These are phyloP conservation scores for Aspergillus sp. DNA, from an alignment of 2,329 filamentous ascomycete genomes.

Conservation along the genomic window DNA sequence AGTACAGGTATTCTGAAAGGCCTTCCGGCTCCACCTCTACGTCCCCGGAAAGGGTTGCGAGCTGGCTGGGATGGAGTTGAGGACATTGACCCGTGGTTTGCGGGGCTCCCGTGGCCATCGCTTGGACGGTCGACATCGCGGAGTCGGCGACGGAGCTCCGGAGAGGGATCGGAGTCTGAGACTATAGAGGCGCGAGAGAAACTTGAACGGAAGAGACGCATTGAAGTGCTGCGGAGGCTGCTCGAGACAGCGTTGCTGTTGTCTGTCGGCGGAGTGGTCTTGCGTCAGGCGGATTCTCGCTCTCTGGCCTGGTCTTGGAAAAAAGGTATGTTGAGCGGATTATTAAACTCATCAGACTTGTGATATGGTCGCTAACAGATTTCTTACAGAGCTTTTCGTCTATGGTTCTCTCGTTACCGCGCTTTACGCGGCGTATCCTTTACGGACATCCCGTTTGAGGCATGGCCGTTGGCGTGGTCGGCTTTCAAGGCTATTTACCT, in stretches of 20 bases:
- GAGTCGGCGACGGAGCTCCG: slow-evolving; percentile 26
- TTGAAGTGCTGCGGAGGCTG: slow-evolving; percentile 43
- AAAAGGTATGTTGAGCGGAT: slow-evolving; percentile 25
- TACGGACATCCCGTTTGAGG: slow-evolving; percentile 44
- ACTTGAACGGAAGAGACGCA: slow-evolving; percentile 27
- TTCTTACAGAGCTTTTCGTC: slow-evolving; percentile 26
- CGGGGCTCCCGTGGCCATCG: slow-evolving; percentile 26
- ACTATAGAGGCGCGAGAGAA: slow-evolving; percentile 16
- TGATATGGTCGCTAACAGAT: no score
- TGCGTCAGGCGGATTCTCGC: slow-evolving; percentile 27
- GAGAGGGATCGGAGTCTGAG: slow-evolving; percentile 22
- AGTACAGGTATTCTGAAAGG: slow-evolving; percentile 71
- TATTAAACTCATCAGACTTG: no score
- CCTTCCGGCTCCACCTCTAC: slow-evolving; percentile 70
- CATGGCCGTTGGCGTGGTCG: slow-evolving; percentile 21
- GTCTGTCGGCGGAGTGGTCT: slow-evolving; percentile 45
- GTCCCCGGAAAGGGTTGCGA: slow-evolving; percentile 73
- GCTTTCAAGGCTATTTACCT: slow-evolving; percentile 37
- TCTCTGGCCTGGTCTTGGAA: slow-evolving; percentile 30
- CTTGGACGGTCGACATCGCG: slow-evolving; percentile 23
- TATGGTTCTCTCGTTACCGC: slow-evolving; percentile 25
- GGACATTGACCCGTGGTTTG: slow-evolving; percentile 26
- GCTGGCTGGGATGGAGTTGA: slow-evolving; percentile 19
- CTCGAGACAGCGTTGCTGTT: slow-evolving; percentile 53
- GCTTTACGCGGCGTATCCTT: slow-evolving; percentile 49